These are phyloP conservation scores for Withania somnifera DNA, from an alignment of 305 asterid species.

Conservation along the genomic window DNA sequence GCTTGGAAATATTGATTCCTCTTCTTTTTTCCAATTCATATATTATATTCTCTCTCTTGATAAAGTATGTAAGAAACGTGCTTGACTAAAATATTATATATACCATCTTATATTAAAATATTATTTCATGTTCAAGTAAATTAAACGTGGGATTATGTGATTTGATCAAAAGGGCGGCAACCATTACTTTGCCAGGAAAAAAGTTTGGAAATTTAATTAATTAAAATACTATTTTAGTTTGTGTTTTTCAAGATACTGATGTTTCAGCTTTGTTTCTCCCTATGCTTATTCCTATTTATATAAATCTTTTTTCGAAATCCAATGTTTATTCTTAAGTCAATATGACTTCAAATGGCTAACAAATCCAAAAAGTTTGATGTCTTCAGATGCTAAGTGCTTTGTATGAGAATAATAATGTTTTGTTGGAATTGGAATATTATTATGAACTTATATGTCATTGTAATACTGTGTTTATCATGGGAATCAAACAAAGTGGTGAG, in stretches of 20 bases:
- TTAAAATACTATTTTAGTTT: background rate
- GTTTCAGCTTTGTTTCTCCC: conserved; percentile 19
- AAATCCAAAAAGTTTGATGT: background rate
- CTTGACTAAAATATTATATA: conserved; percentile 16
- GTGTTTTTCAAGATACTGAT: conserved; percentile 19
- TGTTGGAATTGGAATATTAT: background rate
- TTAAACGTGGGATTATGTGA: conserved; percentile 26
- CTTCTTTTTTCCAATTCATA: background rate
- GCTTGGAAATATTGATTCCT: conserved; percentile 15
- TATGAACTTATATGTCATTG: background rate
- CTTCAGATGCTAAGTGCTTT: background rate
- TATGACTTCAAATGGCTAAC: background rate
- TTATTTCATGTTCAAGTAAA: background rate
- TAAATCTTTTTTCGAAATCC: background rate
- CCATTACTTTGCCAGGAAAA: background rate
- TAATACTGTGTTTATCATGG: background rate
- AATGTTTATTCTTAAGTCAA: background rate
- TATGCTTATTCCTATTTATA: background rate
- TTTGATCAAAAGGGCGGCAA: conserved; percentile 29
- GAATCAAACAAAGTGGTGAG: background rate
- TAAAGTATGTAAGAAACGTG: conserved; percentile 32
- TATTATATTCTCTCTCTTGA: background rate
- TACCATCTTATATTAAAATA: background rate
- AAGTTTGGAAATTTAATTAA: conserved; percentile 9
- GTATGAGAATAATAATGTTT: background rate